Base-by-base conservation (phyloP, 768 basidiomycete genomes). In the Kondoa subrosea region DNA sequence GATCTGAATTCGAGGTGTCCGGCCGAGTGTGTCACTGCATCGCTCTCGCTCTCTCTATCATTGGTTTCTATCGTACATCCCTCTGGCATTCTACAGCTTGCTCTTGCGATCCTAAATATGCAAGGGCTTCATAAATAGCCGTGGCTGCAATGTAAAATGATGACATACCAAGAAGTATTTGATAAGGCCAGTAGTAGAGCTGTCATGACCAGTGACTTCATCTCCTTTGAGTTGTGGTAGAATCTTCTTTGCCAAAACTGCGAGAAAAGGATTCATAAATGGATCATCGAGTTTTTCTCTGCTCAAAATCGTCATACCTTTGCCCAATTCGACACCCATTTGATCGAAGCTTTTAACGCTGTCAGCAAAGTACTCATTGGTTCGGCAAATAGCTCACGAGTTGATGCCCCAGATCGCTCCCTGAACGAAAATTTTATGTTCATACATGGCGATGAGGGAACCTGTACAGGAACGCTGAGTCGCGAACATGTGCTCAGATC, bases 301-400 rank as follows among this genome's bases (percentile, higher is more conserved):
- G n/a, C n/a, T n/a, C n/a, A n/a, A n/a, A n/a, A n/a, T 29, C 12
- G n/a, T 71, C 74, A 30, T 64, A 77, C n/a, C 77, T 77, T 97
- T 97, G 67, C 92, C 92, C 66, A 97, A 86, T 78, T 97, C 93
- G 72, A 97, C 93, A 77, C 95, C 95, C 92, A 96, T 95, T 85
- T 97, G 95, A 78, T 97, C 90, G 89, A 74, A 17, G 63, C 26
- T 0, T 50, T 66, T 8, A 72, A 66, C 34, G 57, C 17, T 30
- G 62, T 50, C 40, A 63, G 40, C 21, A 3, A 63, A 21, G n/a
- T 15, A 34, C 4, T 57, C 3, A 59, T n/a, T 1, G 34, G n/a
- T 62, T 33, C 56, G 32, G 2, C 21, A 12, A n/a, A 16, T 2
- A 16, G 40, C 17, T 3, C 57, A 66, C 32, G 32, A 91, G 81